A percentile compares a stretch with the other conserved stretches of the same genome.
phyloP scores from a whole-genome alignment of 352 stramenopile genomes.

The Globisporangium nunn region DNA sequence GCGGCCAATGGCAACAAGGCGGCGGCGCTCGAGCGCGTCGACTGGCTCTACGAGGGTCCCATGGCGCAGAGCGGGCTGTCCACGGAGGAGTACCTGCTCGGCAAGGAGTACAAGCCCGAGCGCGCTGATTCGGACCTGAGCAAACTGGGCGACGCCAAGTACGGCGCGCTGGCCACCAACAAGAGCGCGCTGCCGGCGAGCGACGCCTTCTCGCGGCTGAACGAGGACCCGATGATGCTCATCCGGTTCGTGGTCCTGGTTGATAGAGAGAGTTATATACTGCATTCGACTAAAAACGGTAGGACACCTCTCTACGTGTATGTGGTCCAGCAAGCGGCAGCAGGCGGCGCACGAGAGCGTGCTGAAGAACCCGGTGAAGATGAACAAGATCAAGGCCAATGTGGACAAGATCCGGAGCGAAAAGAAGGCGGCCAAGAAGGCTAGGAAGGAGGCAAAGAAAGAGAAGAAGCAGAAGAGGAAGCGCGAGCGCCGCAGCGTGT shows the following conservation, averaged over 20 bases:
- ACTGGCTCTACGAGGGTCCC: constrained; percentile 97
- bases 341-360: constrained; percentile 72
- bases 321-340: constrained; percentile 51
- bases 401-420: constrained; percentile 73
- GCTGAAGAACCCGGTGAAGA: constrained; percentile 88
- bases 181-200: constrained; percentile 66
- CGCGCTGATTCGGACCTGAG: constrained; percentile 38
- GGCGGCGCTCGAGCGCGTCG: constrained; percentile 73
- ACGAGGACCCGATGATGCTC: constrained; percentile 96
- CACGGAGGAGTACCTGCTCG: constrained; percentile 90
- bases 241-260: constrained; percentile 51
- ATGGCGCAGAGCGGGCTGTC: constrained; percentile 61
- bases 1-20: constrained; percentile 78
- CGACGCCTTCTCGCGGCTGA: constrained; percentile 89
- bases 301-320: neutral
- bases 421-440: constrained; percentile 68
- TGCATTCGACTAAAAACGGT: neutral
- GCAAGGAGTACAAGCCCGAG: constrained; percentile 81
- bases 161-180: constrained; percentile 53
- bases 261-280: neutral
- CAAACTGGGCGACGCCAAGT: constrained; percentile 47
- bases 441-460: constrained; percentile 66
- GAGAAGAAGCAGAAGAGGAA: constrained; percentile 21
- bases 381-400: constrained; percentile 78
- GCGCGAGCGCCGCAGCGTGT: constrained; percentile 18